Conservation (phyloP, 1,284 basidiomycete species). For the Singerocomus inundabilis region DNA sequence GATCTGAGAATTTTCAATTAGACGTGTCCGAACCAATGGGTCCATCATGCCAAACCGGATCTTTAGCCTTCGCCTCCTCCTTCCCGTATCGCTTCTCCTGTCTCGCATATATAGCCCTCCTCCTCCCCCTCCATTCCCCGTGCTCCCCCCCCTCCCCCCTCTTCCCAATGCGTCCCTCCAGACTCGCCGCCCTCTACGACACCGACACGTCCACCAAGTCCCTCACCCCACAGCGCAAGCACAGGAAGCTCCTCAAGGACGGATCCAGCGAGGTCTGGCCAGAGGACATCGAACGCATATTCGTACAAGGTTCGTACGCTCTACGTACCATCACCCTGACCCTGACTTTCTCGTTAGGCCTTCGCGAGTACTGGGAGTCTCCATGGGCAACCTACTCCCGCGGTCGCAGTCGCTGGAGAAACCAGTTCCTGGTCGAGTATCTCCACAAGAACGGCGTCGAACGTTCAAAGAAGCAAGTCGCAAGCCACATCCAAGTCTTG, state of each 20-base stretch:
- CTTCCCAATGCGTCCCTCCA: conserved; percentile 30
- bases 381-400: conserved; percentile 75
- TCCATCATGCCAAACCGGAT: conserved; percentile 41
- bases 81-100: conserved; percentile 13
- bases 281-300: conserved; percentile 67
- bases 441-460: conserved; percentile 63
- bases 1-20: conserved; percentile 37
- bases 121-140: conserved; percentile 16
- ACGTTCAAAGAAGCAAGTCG: conserved; percentile 79
- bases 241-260: conserved; percentile 79
- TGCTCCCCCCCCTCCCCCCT: too few species aligned
- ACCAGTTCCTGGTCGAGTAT: conserved; percentile 79
- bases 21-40: conserved; percentile 39
- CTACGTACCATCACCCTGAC: conserved; percentile 3
- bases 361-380: conserved; percentile 72
- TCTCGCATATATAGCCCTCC: conserved; percentile 33
- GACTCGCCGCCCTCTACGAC: conserved; percentile 26
- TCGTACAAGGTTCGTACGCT: conserved; percentile 61
- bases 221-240: conserved; percentile 75
- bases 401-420: conserved; percentile 75
- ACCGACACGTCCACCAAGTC: conserved; percentile 38
- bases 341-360: conserved; percentile 45
- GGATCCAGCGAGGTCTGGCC: conserved; percentile 81
- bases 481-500: conserved; percentile 78
- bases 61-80: conserved; percentile 36